Base-by-base conservation (phyloP, 2,329 filamentous ascomycete species). In the Fusarium brachygibbosum region DNA sequence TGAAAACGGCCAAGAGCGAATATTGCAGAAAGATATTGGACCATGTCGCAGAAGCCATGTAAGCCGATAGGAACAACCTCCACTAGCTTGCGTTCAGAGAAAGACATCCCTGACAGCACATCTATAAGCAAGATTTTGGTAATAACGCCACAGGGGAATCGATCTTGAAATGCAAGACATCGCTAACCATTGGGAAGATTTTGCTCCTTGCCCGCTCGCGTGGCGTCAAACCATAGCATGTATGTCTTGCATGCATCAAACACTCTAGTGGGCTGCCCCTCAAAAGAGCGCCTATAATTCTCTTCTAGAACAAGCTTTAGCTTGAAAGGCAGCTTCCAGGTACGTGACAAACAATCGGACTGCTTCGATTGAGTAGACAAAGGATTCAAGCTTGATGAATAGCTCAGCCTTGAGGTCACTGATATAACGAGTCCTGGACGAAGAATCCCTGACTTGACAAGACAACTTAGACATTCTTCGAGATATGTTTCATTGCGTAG, bases 161-260 rank as follows among this genome's bases (percentile, higher is more conserved):
- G 59, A 66, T 65, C 19, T 48, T 48, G 45, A 44, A 14, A 50
- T 68, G 55, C 63, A 58, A 11, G 58, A 49, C 41, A 66, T 63
- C 55, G 38, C 44, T 37, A 63, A 37, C 17, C 14, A 29, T 40
- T 38, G 25, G 21, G 52, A 50, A 32, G 51, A 28, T 42, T 55
- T 58, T 56, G 41, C 50, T 61, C 53, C 50, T 49, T 67, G 21
- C 35, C 23, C 56, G 49, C 49, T 68, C 45, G 48, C 38, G 53
- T 60, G 54, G 63, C 58, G 45, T 57, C 35, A 48, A 48, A n/a
- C 28, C 23, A 16, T 29, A 45, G 17, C 25, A 31, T 51, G 48
- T 29, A 28, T 54, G 67, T 40, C 52, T 59, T 53, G 44, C 49
- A 52, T 68, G 35, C 34, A 51, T 66, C 45, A 38, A 54, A 53